Conservation (phyloP, 1,139 yeast species). For the Yamadazyma pseudoaaseri region DNA sequence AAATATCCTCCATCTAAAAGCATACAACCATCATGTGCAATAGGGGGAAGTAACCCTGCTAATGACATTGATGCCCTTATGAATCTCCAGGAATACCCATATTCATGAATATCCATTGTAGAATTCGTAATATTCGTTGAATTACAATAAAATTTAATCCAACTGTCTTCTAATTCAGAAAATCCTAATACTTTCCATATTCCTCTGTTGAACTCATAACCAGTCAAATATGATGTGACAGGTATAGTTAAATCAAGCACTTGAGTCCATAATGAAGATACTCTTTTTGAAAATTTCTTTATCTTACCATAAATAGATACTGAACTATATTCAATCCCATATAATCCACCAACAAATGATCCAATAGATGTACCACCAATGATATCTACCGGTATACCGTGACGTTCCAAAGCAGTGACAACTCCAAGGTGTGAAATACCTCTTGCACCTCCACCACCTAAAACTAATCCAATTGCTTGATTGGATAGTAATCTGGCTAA, state of each 20-base stretch:
- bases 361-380: conserved; percentile 98
- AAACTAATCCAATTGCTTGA: conserved; percentile 88
- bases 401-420: conserved; percentile 87
- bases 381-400: conserved; percentile 90
- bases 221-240: conserved; percentile 90
- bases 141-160: conserved; percentile 86
- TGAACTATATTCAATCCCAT: conserved; percentile 87
- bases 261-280: conserved; percentile 86
- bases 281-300: conserved; percentile 79
- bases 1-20: conserved; percentile 93
- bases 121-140: conserved; percentile 97
- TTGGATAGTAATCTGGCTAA: conserved; percentile 88
- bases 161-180: conserved; percentile 89
- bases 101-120: conserved; percentile 88
- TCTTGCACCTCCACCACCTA: conserved; percentile 98
- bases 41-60: conserved; percentile 91
- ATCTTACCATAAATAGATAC: conserved; percentile 91
- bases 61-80: conserved; percentile 95
- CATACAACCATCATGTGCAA: conserved; percentile 89
- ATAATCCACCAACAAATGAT: conserved; percentile 90
- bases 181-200: conserved; percentile 96
- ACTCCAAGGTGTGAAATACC: conserved; percentile 93
- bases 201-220: conserved; percentile 95
- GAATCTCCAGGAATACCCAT: conserved; percentile 94
- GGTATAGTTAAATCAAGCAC: conserved; percentile 87